Base-by-base conservation (phyloP, 495 filamentous ascomycete species). In the Aspergillus campestris region DNA sequence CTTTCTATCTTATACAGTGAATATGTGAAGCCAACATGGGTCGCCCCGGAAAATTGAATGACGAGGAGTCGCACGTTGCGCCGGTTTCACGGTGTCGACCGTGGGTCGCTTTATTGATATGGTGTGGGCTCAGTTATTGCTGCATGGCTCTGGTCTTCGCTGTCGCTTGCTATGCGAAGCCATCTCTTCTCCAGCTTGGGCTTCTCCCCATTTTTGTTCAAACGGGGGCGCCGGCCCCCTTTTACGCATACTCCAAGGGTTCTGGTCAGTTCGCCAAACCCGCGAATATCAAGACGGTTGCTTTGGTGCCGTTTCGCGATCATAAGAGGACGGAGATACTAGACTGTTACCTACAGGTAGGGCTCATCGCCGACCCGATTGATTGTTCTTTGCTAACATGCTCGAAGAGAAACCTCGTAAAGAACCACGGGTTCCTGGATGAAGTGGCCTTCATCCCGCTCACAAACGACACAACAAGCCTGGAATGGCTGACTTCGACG, bases 361-460 rank as follows among this genome's bases (percentile, higher is more conserved):
- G 60, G 29, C 29, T 6, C 2, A 27, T 9, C 14, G 3, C 1
- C 11, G 4, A 5, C 14, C 28, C 3, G n/a, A 7, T 4, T 24
- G 4, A 4, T 4, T 24, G 18, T 4, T 24, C 4, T 24, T 24
- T 24, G 18, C 18, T 24, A 24, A 24, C 18, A 24, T 24, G 18
- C 18, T 14, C 7, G 8, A 31, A 73, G 65, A 67, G 67, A 57
- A 80, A 80, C 42, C 54, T 80, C 9, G 66, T 61, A 31, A 53
- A 59, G 1, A 76, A 79, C 40, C 67, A 68, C 32, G 77, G 77
- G 5, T 66, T 72, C 38, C 62, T 79, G 8, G 74, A 80, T 42
- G 66, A 72, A 38, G 72, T 79, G 24, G 57, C 72, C 31, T 79
- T 77, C 47, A 59, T 77, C 43, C 64, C 69, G n/a, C 68, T 72